Evolutionary conservation across 768 basidiomycete genomes (phyloP), one percentile per base, ranked within the genome.

Genomic region (Sistotremastrum suecicum): DNA sequence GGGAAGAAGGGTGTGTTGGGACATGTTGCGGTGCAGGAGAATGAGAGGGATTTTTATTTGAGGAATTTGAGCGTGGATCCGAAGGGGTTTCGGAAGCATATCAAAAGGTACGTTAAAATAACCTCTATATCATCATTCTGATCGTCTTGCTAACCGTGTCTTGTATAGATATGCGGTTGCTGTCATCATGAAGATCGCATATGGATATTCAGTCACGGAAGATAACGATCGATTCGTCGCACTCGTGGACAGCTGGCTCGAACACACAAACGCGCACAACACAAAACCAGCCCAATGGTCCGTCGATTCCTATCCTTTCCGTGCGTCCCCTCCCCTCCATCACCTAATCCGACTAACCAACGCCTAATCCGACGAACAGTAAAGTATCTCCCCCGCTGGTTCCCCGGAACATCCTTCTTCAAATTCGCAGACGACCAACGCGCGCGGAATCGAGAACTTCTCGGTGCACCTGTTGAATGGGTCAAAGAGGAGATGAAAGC

Each of bases 401-500:
- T 66, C 39, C 63, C 63, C 9, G 60, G 65, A 7, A 43, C 58
- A 3, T 48, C 53, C 37, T 58, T 54, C 34, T 56, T 48, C 0
- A 39, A 34, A 7, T 51, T 47, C 5, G 60, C 61, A n/a, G 33
- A 47, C 2, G 41, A 54, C 5, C 58, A 51, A 48, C 37, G 50
- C 9, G 39, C 12, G 12, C 31, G 39, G 7, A 41, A 51, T 2
- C 11, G 10, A n/a, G 46, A 40, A 9, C 44, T 46, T 7, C 28
- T 32, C 33, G 12, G 47, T 20, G 32, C 11, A 7, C 46, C 46
- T 29, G 32, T 43, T 37, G 34, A 47, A 10, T 47, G 20, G 42
- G 46, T 63, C 8, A 57, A 60, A 53, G 42, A 56, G 32, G 53
- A 59, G 36, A 58, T 68, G 59, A 67, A 67, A 37, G 5, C 56